These are phyloP conservation scores for Yarrowia sp. DNA, from an alignment of 805 yeast species.

Conservation along the genomic window DNA sequence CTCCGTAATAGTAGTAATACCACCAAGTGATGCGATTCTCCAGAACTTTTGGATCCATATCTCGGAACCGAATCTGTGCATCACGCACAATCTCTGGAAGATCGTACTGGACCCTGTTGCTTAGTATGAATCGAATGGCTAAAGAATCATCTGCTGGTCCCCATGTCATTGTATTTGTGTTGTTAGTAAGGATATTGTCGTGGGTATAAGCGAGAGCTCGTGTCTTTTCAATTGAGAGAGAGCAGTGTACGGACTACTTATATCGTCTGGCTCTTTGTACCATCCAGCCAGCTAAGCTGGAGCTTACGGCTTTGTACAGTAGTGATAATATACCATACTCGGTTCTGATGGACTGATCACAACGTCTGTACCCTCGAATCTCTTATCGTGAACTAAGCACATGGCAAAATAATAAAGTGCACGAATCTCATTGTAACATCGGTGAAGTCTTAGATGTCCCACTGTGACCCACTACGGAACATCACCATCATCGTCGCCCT, in stretches of 20 bases:
- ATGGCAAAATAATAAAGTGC: not conserved
- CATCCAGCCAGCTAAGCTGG: conserved; percentile 1
- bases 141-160: conserved; percentile 16
- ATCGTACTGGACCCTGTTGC: conserved; percentile 16
- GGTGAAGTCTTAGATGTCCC: not conserved
- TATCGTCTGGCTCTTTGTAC: not conserved
- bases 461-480: not conserved
- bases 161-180: conserved; percentile 13
- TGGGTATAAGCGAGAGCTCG: too few species aligned
- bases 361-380: conserved; percentile 9
- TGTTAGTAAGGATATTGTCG: not conserved
- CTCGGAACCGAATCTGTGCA: conserved; percentile 7
- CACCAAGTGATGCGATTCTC: conserved; percentile 24
- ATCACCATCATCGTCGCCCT: not conserved
- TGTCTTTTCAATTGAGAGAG: not conserved
- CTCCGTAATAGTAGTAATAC: conserved; percentile 25
- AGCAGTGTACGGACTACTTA: not conserved
- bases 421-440: not conserved
- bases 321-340: not conserved
- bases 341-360: not conserved
- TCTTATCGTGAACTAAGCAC: conserved; percentile 9
- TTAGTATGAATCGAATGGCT: conserved; percentile 7
- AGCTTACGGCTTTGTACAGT: conserved; percentile 7
- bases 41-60: conserved; percentile 1
- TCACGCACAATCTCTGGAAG: conserved; percentile 5